A percentile compares a stretch with the other conserved stretches of the same genome.
phyloP scores from a whole-genome alignment of 495 filamentous ascomycete genomes.

The Clohesyomyces aquaticus region DNA sequence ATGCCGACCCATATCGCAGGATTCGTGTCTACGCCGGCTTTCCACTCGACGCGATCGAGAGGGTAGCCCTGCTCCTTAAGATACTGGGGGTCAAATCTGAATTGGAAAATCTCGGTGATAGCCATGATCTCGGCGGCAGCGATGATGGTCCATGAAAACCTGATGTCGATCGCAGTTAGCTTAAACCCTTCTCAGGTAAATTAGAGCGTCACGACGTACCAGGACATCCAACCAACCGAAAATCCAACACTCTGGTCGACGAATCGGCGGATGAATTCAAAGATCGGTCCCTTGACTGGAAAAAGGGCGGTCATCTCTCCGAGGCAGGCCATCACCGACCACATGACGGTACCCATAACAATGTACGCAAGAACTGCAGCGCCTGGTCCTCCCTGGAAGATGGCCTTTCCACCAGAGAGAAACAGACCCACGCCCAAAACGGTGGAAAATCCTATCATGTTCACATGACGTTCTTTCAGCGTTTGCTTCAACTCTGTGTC shows the following conservation, averaged over 20 bases:
- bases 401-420: slow-evolving; percentile 45
- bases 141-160: slow-evolving; percentile 47
- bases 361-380: slow-evolving; percentile 48
- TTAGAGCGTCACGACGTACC: slow-evolving; percentile 41
- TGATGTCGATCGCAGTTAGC: no score
- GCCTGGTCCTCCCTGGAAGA: slow-evolving; percentile 48
- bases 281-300: slow-evolving; percentile 54
- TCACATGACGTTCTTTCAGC: slow-evolving; percentile 36
- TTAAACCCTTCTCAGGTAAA: no score
- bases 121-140: slow-evolving; percentile 51
- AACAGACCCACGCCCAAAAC: slow-evolving; percentile 47
- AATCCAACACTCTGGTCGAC: slow-evolving; percentile 53
- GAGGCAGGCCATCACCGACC: slow-evolving; percentile 53
- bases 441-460: slow-evolving; percentile 50
- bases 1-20: slow-evolving; percentile 52
- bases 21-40: slow-evolving; percentile 35
- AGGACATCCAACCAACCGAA: slow-evolving; percentile 58
- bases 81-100: slow-evolving; percentile 49
- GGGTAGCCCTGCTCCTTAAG: slow-evolving; percentile 43
- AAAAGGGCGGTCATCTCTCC: slow-evolving; percentile 57
- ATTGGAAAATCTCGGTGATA: slow-evolving; percentile 49
- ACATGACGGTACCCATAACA: slow-evolving; percentile 53
- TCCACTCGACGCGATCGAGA: slow-evolving; percentile 49
- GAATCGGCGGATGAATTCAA: slow-evolving; percentile 55
- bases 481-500: slow-evolving; percentile 7